Conservation (phyloP, 495 filamentous ascomycete genomes). For the Aspergillus ellipticus region DNA sequence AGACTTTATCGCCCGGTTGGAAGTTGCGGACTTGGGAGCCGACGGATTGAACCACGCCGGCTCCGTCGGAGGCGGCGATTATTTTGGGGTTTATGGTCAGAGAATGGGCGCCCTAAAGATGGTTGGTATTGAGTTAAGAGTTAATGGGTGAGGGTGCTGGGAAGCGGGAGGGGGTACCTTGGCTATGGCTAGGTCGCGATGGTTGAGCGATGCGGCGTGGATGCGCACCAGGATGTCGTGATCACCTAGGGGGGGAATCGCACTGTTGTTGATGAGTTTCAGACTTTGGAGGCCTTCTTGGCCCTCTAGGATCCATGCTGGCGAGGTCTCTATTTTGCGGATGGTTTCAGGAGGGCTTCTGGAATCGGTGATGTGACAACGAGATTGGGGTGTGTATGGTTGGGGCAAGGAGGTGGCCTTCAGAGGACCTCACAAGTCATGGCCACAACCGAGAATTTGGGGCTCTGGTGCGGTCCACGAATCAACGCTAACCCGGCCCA, state of each 20-base stretch:
- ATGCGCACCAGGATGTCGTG: constrained; percentile 64
- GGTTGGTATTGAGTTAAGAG: background rate
- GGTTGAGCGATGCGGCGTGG: constrained; percentile 66
- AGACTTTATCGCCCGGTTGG: constrained; percentile 15
- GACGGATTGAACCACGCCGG: constrained; percentile 56
- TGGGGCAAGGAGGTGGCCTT: no score
- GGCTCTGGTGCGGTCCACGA: no score
- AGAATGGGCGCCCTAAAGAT: constrained; percentile 1
- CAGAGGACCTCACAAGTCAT: no score
- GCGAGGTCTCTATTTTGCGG: background rate
- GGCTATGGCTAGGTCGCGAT: constrained; percentile 65
- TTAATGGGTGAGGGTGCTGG: background rate
- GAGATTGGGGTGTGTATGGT: no score
- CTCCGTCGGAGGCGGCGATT: constrained; percentile 63
- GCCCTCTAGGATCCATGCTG: constrained; percentile 15
- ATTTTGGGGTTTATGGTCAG: constrained; percentile 44
- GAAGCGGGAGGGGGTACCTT: constrained; percentile 37
- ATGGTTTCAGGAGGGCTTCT: no score
- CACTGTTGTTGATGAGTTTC: no score
- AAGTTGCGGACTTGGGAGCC: constrained; percentile 15
- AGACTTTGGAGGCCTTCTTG: constrained; percentile 8
- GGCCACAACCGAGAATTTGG: no score
- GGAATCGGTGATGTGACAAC: no score
- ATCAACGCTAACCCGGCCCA: no score
- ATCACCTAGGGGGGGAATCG: constrained; percentile 39